A percentile compares a stretch with the other conserved stretches of the same genome.
Conservation (phyloP, 2,329 filamentous ascomycete genomes). For the Paramyrothecium roridum region DNA sequence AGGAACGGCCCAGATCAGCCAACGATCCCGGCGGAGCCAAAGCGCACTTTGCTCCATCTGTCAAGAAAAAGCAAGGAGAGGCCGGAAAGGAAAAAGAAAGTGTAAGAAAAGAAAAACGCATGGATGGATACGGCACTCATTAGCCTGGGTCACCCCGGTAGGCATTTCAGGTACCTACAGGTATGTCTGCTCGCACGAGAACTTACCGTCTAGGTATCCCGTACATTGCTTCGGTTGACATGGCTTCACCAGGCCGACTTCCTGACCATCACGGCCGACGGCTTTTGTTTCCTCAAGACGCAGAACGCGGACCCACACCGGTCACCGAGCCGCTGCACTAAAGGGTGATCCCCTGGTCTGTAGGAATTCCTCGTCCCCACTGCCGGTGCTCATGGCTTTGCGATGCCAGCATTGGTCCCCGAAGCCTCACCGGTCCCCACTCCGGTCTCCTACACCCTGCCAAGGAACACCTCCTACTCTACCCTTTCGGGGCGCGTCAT, state of each 20-base stretch:
- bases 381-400: background rate
- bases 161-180: background rate
- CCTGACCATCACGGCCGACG: background rate
- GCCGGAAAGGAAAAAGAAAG: too few relatives aligned
- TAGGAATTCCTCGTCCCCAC: background rate
- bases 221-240: background rate
- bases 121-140: background rate
- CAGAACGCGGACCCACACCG: background rate
- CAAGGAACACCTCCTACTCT: background rate
- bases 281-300: too few relatives aligned
- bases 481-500: too few relatives aligned
- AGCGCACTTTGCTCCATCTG: too few relatives aligned
- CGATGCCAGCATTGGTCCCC: background rate
- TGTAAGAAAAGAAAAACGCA: background rate
- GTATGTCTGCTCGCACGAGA: background rate
- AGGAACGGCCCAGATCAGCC: too few relatives aligned
- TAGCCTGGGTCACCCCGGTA: background rate
- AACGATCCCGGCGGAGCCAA: too few relatives aligned
- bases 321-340: background rate
- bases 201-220: background rate
- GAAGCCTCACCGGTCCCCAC: background rate
- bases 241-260: background rate
- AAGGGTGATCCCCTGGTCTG: background rate
- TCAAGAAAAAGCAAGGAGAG: too few relatives aligned
- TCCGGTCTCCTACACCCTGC: background rate